Base-by-base conservation (phyloP, 495 filamentous ascomycete species). In the Aspergillus carlsbadensis region DNA sequence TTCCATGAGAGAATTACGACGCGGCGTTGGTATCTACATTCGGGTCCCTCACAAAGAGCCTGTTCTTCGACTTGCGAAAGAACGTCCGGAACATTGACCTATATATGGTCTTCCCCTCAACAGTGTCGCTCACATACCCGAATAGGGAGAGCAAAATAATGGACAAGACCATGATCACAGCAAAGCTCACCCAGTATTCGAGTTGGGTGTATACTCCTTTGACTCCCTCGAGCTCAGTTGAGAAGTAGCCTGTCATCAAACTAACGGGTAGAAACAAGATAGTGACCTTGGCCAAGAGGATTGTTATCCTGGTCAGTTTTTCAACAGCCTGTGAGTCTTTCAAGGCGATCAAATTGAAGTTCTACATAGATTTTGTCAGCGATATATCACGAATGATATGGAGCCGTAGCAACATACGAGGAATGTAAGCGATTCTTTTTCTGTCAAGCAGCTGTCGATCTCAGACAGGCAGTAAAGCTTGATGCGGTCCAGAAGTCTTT, bases 281-380 rank as follows among this genome's bases (percentile, higher is more conserved):
- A 11, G 87, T 90, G 41, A 88, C 83, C 65, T 93, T 93, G 22
- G 88, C 89, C 13, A 95, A 73, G n/a, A 94, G 72, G 36, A 91
- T 89, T 0, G 91, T 91, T 57, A 89, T 86, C 26, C 89, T 78
- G 0, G 89, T 92, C 20, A 96, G 78, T 26, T 85, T 81, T 47
- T 92, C 90, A 6, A 92, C 88, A 2, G 86, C 84, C 52, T 87
- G 80, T 3, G 88, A 90, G 71, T 96, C 87, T 63, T 90, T 90
- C 63, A 93, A 85, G 11, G 90, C 86, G 52, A 90, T 91, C 61
- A 96, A 79, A 72, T 92, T 93, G 80, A 94, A 95, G 69, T 91
- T 91, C 87, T 91, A 44, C 6, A 5, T 15, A 36, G 2, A 18
- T 41, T 43, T 14, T 37, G 45, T 71, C 42, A 72, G 65, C 51